Conservation (phyloP, 2,329 filamentous ascomycete genomes). For the Clarireedia paspali region DNA sequence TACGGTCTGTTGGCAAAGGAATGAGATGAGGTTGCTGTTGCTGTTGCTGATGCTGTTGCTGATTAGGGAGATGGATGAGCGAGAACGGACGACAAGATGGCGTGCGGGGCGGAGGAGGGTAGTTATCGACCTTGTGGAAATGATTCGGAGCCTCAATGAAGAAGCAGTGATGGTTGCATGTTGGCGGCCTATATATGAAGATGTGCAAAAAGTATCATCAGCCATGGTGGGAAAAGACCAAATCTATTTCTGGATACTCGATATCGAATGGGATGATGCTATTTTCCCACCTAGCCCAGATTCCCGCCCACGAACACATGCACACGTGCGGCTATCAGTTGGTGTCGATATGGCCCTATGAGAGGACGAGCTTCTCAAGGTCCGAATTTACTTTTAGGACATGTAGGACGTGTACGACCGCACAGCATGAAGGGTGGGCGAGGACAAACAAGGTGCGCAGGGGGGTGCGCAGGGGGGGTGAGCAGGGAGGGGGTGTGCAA, state of each 20-base stretch:
- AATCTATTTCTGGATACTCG: slow-evolving; percentile 11
- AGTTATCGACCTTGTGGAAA: background rate
- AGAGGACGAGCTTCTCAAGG: slow-evolving; percentile 4
- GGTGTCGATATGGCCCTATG: slow-evolving; percentile 14
- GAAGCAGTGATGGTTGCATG: slow-evolving; percentile 7
- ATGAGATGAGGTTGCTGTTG: background rate
- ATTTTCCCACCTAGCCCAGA: slow-evolving; percentile 32
- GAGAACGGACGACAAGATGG: background rate
- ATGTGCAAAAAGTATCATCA: slow-evolving; percentile 5
- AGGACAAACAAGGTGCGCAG: background rate
- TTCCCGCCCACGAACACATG: slow-evolving; percentile 18
- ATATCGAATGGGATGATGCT: slow-evolving; percentile 24
- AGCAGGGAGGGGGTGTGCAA: slow-evolving; percentile 3
- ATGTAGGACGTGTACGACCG: background rate
- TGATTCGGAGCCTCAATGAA: slow-evolving; percentile 7
- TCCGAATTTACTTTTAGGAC: slow-evolving; percentile 6
- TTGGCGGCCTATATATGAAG: slow-evolving; percentile 8
- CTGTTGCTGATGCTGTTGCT: background rate
- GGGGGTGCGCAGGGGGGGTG: background rate
- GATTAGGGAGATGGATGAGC: slow-evolving; percentile 1
- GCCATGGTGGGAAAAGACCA: slow-evolving; percentile 1
- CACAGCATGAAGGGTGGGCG: background rate
- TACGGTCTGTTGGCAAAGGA: background rate
- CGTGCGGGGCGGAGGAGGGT: background rate
- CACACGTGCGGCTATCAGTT: slow-evolving; percentile 27